Evolutionary conservation across 2,329 filamentous ascomycete species (phyloP), one percentile per base, ranked within the genome.

Genomic region (Rutstroemia sp.): DNA sequence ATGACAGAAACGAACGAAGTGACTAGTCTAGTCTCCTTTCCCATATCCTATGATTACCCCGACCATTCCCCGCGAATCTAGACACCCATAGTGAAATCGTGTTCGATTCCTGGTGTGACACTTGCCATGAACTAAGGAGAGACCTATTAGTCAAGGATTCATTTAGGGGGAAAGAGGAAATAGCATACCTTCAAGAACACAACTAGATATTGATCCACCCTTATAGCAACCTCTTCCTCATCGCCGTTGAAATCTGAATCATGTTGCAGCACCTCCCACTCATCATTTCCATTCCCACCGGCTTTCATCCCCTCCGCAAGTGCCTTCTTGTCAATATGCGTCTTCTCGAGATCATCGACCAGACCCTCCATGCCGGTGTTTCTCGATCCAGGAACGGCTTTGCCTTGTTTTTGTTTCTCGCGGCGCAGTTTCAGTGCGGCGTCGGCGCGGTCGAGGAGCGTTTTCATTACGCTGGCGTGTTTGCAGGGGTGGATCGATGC

Each of bases 381-480:
- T 44, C 71, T 70, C 47, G 72, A 63, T 65, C 70, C 57, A 64
- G 69, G 67, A 44, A 71, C 59, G 70, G 75, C 68, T 77, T 84
- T 72, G 70, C 82, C 73, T 16, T 80, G 76, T 68, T 82, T 84
- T 58, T 94, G 78, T 77, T 92, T 95, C 66, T 92, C 88, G 46
- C 90, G 81, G 21, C 92, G 85, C 54, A 95, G 81, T 71, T 96
- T 95, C 54, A 97, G 79, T 0, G 92, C 92, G 21, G 90, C 90
- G 69, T 99, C 92, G 48, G 94, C 94, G 38, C 94, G 89, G 72
- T 97, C 94, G 41, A 99, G 86, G 4, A 99, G 82, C 21, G 89
- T 89, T 75, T 97, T 99, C 94, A 99, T 99, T 65, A 99, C 94
- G 27, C 88, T 88, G 9, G 94, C 94, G 70, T 99, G 94, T 71